Percentiles rank a stretch among this genome's conserved stretches.
These are phyloP conservation scores for Catunica adiposa DNA, from an alignment of 2,329 filamentous ascomycete genomes.

Conservation along the genomic window DNA sequence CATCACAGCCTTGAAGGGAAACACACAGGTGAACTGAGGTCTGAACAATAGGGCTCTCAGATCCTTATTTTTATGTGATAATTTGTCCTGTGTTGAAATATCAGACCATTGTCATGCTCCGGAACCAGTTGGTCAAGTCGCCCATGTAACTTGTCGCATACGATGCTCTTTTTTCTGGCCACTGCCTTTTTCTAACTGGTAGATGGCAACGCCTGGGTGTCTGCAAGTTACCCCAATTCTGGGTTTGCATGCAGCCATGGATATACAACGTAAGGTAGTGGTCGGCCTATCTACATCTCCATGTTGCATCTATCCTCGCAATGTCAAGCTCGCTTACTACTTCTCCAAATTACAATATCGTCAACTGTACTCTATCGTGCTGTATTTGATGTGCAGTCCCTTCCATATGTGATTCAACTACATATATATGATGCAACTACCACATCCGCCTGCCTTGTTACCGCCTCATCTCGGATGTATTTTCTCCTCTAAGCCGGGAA, in stretches of 20 bases:
- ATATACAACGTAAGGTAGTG: not conserved
- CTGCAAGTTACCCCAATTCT: not conserved
- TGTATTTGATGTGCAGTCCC: not conserved
- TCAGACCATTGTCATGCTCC: not conserved
- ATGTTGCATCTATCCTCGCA: not conserved
- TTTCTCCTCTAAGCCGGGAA: too few species aligned
- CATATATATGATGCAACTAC: constrained; percentile 1
- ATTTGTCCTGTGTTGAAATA: not conserved
- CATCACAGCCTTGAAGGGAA: not conserved
- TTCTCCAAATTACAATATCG: not conserved
- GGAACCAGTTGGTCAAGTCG: not conserved
- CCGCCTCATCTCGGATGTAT: not conserved
- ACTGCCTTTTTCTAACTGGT: not conserved
- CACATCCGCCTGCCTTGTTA: not conserved
- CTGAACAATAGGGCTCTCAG: not conserved
- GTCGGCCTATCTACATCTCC: not conserved
- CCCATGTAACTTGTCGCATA: not conserved
- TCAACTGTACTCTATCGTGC: not conserved
- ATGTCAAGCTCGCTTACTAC: not conserved
- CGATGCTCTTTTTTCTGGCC: not conserved
- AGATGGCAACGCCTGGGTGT: not conserved
- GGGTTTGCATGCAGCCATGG: not conserved
- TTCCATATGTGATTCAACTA: not conserved
- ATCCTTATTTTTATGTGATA: not conserved
- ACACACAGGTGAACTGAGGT: not conserved